phyloP scores from a whole-genome alignment of 495 filamentous ascomycete species.

The Talaromyces nanjingensis region DNA sequence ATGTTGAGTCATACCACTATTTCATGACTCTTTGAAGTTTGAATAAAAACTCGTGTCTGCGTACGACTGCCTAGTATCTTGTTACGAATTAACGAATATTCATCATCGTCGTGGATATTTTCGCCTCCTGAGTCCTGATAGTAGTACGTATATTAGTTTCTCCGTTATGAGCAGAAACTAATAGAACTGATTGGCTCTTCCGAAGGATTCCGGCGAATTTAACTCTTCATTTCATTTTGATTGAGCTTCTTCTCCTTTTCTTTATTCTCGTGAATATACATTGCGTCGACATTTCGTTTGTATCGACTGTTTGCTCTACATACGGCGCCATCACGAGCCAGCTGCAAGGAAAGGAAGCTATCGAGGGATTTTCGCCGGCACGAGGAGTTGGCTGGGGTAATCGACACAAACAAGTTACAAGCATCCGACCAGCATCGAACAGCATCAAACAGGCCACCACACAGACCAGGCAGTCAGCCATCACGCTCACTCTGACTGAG shows the following conservation, averaged over 20 bases:
- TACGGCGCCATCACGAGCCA: neutral
- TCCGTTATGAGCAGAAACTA: neutral
- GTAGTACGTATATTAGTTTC: neutral
- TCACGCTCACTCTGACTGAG: too few relatives aligned
- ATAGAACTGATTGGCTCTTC: neutral
- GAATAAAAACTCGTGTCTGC: neutral
- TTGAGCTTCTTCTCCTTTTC: conserved; percentile 14
- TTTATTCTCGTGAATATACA: conserved; percentile 7
- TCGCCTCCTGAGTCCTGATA: neutral
- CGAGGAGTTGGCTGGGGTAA: neutral
- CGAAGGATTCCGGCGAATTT: conserved; percentile 1
- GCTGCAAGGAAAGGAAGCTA: neutral
- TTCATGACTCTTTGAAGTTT: neutral
- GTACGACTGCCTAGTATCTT: neutral
- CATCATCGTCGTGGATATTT: neutral
- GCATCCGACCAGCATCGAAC: neutral
- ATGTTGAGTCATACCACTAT: neutral
- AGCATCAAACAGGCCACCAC: neutral
- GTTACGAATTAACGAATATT: neutral
- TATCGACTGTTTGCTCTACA: neutral
- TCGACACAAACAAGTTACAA: neutral
- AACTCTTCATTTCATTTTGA: conserved; percentile 10
- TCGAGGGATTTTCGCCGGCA: neutral
- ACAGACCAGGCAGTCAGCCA: neutral
- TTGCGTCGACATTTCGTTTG: neutral